Conservation (phyloP, 306 rosid species). For the Malus domestica region ASM211411v1 NC_041791.1:34011001-34011500, state of each 20-base stretch:
- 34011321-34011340: slow-evolving; percentile 70
- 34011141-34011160: slow-evolving; percentile 84
- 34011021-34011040: slow-evolving; percentile 87
- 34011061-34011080: slow-evolving; percentile 87
- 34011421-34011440: slow-evolving; percentile 91
- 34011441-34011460: slow-evolving; percentile 92
- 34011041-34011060: slow-evolving; percentile 94
- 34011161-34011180: slow-evolving; percentile 93
- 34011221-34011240: slow-evolving; percentile 99
- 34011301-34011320: slow-evolving; percentile 89
- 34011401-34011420: slow-evolving; percentile 74
- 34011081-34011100: slow-evolving; percentile 94
- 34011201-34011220: slow-evolving; percentile 84
- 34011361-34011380: slow-evolving; percentile 92
- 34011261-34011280: slow-evolving; percentile 79
- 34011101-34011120: slow-evolving; percentile 91
- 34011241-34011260: slow-evolving; percentile 76
- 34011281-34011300: slow-evolving; percentile 91
- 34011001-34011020: slow-evolving; percentile 89
- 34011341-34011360: slow-evolving; percentile 74
- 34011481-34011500: slow-evolving; percentile 52
- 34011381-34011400: slow-evolving; percentile 75
- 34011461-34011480: slow-evolving; percentile 86
- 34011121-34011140: slow-evolving; percentile 88
- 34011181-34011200: slow-evolving; percentile 89